Evolutionary conservation across 1,284 basidiomycete species (phyloP).

Genomic region (Farysia itapuensis): DNA sequence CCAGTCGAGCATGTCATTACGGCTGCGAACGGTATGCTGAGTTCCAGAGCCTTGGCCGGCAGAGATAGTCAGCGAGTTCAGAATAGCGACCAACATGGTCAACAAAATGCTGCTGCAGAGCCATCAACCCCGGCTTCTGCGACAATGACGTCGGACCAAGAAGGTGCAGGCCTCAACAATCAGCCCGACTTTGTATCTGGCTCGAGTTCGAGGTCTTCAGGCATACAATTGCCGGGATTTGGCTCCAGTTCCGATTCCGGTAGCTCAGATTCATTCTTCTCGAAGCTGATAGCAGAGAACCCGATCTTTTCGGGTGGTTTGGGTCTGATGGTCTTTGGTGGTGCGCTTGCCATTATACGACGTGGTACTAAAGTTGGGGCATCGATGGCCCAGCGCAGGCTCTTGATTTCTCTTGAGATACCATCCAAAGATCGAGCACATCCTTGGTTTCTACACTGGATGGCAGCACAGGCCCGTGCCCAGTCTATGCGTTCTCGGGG

Average conservation of each 20-base stretch:
- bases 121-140: background rate
- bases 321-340: constrained; percentile 57
- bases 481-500: constrained; percentile 52
- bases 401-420: constrained; percentile 94
- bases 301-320: constrained; percentile 56
- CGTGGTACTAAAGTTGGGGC: constrained; percentile 70
- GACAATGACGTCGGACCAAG: background rate
- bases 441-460: constrained; percentile 97
- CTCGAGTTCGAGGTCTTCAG: too few relatives aligned
- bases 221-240: too few relatives aligned
- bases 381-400: constrained; percentile 76
- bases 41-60: background rate
- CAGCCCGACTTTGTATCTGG: too few relatives aligned
- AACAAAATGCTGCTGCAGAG: background rate
- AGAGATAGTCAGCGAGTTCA: constrained; percentile 1
- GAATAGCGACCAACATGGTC: background rate
- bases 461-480: constrained; percentile 67
- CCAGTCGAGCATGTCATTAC: too few relatives aligned
- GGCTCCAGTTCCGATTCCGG: too few relatives aligned
- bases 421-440: constrained; percentile 93
- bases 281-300: constrained; percentile 40
- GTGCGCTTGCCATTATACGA: constrained; percentile 41
- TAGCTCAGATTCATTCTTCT: constrained; percentile 13
- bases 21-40: too few relatives aligned
- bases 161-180: background rate